Percentiles rank a stretch among this genome's conserved stretches.
These are phyloP conservation scores for Zasmidium citrigriseum DNA, from an alignment of 2,329 filamentous ascomycete species.

Conservation along the genomic window DNA sequence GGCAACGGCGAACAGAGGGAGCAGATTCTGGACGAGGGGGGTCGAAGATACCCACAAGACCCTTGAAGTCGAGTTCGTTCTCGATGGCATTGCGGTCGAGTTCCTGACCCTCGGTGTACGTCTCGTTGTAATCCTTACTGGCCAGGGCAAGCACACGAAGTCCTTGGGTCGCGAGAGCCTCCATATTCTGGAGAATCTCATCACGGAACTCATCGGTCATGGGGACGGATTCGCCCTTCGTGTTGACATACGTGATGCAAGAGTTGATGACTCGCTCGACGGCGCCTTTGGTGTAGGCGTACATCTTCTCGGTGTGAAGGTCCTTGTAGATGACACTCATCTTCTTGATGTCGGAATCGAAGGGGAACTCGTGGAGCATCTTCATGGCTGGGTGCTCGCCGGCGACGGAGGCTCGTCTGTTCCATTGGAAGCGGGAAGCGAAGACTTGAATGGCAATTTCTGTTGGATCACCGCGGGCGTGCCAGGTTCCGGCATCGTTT, in stretches of 20 bases:
- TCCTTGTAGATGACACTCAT: constrained; percentile 73
- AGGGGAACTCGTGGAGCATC: constrained; percentile 68
- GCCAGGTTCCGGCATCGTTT: constrained; percentile 59
- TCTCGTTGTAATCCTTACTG: constrained; percentile 43
- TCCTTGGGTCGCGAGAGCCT: constrained; percentile 61
- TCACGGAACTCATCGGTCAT: constrained; percentile 58
- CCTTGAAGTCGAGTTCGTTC: constrained; percentile 68
- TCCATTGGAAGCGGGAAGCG: constrained; percentile 60
- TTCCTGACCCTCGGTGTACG: constrained; percentile 50
- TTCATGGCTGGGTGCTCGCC: constrained; percentile 48
- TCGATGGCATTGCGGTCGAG: constrained; percentile 65
- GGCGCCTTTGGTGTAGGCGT: constrained; percentile 66
- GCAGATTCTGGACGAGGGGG: constrained; percentile 81
- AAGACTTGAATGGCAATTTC: constrained; percentile 78
- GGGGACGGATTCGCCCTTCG: constrained; percentile 39
- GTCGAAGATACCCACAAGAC: constrained; percentile 84
- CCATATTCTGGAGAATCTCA: constrained; percentile 67
- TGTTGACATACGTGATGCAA: constrained; percentile 51
- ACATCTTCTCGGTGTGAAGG: constrained; percentile 52
- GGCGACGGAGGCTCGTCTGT: constrained; percentile 28
- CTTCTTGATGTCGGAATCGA: constrained; percentile 73
- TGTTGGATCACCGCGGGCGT: constrained; percentile 66
- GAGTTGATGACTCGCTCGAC: constrained; percentile 68
- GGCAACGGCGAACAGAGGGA: constrained; percentile 68
- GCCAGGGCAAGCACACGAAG: constrained; percentile 69